These are phyloP conservation scores for Solanum gracilifrons DNA, from an alignment of 257 asterid species.

Conservation along the genomic window DNA sequence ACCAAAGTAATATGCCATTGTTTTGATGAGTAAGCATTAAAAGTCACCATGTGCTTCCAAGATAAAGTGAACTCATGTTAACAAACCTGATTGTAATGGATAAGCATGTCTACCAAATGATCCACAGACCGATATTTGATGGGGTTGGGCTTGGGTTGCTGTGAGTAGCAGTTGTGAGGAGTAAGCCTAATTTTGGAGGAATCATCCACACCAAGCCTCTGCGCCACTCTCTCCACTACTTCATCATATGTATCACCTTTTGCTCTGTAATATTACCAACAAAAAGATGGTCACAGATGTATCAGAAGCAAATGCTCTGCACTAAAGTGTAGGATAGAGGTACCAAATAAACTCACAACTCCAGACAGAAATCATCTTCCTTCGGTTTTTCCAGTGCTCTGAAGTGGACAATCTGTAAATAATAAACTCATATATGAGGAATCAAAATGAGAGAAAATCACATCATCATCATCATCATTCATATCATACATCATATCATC, in stretches of 20 bases:
- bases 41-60: neutral
- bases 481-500: no score
- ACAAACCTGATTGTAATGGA: conserved; percentile 94
- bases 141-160: conserved; percentile 92
- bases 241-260: conserved; percentile 90
- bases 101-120: conserved; percentile 84
- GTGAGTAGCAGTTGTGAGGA: conserved; percentile 97
- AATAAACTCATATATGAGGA: neutral
- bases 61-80: neutral
- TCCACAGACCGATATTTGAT: conserved; percentile 84
- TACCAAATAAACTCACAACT: conserved; percentile 55
- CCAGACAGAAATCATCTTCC: conserved; percentile 86
- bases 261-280: conserved; percentile 41
- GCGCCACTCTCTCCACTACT: conserved; percentile 91
- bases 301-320: conserved; percentile 3
- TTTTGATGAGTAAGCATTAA: neutral
- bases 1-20: neutral
- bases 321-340: neutral
- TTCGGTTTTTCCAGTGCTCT: conserved; percentile 86
- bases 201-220: conserved; percentile 72
- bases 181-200: conserved; percentile 93
- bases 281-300: conserved; percentile 1
- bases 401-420: conserved; percentile 76
- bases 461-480: neutral
- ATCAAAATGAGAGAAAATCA: neutral